Evolutionary conservation across 2,329 filamentous ascomycete species (phyloP), one percentile per base, ranked within the genome.

Genomic region (Talaromyces sp.): DNA sequence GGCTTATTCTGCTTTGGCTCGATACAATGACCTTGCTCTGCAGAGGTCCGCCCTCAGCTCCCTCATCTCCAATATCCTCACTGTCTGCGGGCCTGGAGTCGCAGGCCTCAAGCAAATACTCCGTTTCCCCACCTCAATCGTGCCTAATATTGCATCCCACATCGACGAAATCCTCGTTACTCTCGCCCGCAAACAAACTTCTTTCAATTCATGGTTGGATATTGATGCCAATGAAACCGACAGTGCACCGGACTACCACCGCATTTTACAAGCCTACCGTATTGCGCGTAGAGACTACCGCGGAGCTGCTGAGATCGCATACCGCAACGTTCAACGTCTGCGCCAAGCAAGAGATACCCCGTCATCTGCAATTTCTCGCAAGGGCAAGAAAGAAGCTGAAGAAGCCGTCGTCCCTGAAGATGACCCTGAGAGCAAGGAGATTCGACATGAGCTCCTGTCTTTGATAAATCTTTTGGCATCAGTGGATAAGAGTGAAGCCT

Each of bases 401-500:
- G 55, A 65, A 36, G 39, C 56, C 17, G 56, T 61, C 17, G 64
- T 66, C 4, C 59, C 70, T 32, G 69, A 75, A 55, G 70, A 71
- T 30, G 75, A 77, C 52, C 75, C 77, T 1, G 76, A 80, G 42
- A 82, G 82, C 56, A 80, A 82, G 53, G 79, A 79, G 33, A 67
- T 86, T 42, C 66, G 75, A 42, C 84, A 89, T 62, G 88, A 90
- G 65, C 94, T 96, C 65, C 77, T 97, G n/a, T 82, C 91, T 56
- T 82, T 99, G 40, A 96, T 99, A 76, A 99, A 99, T 70, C 87
- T 91, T 1, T 79, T 99, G 55, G 90, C 89, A 60, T 96, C 91
- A 58, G 91, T 97, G 36, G 86, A 89, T 44, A 79, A 86, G 52
- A 85, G 90, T 57, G 89, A 96, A 65, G 88, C 87, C 1, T 99